Conservation (phyloP, 2,329 filamentous ascomycete genomes). For the Bipolaris gigantea region DNA sequence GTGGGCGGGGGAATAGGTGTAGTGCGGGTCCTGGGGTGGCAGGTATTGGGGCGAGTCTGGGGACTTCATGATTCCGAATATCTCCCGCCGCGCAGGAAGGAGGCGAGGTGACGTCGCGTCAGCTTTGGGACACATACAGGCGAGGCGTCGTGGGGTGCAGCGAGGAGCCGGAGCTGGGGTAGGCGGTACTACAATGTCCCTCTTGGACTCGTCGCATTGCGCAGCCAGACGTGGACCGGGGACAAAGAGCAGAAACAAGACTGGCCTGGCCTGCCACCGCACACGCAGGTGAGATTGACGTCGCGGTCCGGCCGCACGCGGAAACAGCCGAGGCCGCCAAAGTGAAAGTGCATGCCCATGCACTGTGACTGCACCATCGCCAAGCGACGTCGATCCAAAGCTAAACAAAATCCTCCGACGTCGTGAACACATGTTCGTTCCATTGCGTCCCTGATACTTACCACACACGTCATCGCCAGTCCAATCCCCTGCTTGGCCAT, state of each 20-base stretch:
- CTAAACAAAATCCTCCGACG: slow-evolving; percentile 8
- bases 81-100: slow-evolving; percentile 19
- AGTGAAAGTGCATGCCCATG: not conserved
- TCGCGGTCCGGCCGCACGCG: slow-evolving; percentile 11
- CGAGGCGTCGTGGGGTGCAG: slow-evolving; percentile 1
- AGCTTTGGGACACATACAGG: slow-evolving; percentile 4
- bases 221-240: not conserved
- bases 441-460: not conserved
- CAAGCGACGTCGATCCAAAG: slow-evolving; percentile 8
- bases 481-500: not conserved
- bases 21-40: slow-evolving; percentile 32
- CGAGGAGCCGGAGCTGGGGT: slow-evolving; percentile 1
- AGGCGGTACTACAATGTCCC: not conserved
- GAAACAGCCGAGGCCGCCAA: slow-evolving; percentile 1
- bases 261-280: not conserved
- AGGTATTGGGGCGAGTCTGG: slow-evolving; percentile 23
- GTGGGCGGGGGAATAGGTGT: slow-evolving; percentile 29
- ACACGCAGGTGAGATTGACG: not conserved
- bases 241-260: not conserved
- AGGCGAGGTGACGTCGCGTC: slow-evolving; percentile 15
- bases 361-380: not conserved
- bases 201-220: not conserved
- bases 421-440: slow-evolving; percentile 8
- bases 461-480: not conserved
- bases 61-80: slow-evolving; percentile 18